These are phyloP conservation scores for Fusarium irregulare DNA, from an alignment of 2,329 filamentous ascomycete species.

Conservation along the genomic window DNA sequence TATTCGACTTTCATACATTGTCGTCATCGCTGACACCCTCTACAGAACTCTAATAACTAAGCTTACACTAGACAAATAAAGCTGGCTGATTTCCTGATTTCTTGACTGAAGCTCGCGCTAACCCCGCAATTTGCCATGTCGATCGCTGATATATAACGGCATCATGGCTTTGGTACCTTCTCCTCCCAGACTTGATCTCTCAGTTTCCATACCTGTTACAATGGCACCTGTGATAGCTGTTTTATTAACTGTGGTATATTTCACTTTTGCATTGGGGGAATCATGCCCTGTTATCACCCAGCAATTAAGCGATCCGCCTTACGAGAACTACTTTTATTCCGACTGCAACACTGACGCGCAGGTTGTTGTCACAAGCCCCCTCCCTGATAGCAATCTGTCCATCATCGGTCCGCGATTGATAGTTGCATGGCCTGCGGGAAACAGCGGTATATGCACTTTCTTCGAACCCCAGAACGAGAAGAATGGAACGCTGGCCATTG, in stretches of 20 bases:
- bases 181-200: not conserved
- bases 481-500: conserved; percentile 65
- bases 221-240: not conserved
- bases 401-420: conserved; percentile 69
- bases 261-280: not conserved
- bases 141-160: conserved; percentile 9
- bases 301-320: conserved; percentile 65
- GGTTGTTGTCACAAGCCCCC: conserved; percentile 69
- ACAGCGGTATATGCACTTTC: conserved; percentile 68
- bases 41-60: not conserved
- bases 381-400: conserved; percentile 62
- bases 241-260: not conserved
- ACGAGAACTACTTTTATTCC: conserved; percentile 74
- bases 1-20: not conserved
- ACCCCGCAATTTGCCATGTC: conserved; percentile 14
- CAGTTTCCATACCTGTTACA: not conserved
- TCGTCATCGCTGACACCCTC: conserved; percentile 9
- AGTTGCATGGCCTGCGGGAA: conserved; percentile 72
- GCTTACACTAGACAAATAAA: not conserved
- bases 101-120: not conserved
- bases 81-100: conserved; percentile 10
- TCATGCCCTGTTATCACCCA: conserved; percentile 8
- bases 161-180: not conserved
- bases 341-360: conserved; percentile 70
- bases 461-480: conserved; percentile 65